These are phyloP conservation scores for Linnemannia schmuckeri DNA, from an alignment of 192 early-diverging fungal genomes.

Conservation along the genomic window DNA sequence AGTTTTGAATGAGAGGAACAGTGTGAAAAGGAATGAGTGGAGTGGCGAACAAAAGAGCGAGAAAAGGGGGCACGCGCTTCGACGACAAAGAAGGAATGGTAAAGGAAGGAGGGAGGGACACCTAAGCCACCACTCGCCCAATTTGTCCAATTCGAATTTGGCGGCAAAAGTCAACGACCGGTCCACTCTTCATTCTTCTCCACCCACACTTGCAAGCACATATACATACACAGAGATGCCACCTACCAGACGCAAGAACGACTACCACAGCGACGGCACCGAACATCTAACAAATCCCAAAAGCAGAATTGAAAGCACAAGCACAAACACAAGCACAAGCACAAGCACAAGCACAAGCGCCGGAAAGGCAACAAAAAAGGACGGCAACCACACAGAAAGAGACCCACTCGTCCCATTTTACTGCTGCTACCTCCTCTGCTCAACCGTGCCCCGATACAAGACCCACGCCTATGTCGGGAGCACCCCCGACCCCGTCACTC, in stretches of 20 bases:
- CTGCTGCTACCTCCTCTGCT: constrained; percentile 49
- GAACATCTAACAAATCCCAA: not conserved
- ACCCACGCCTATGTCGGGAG: constrained; percentile 49
- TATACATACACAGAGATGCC: not conserved
- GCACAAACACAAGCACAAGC: not conserved
- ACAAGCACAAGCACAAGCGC: not conserved
- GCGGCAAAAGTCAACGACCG: not conserved
- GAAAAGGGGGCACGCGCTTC: not conserved
- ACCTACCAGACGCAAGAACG: not conserved
- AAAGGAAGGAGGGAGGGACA: not conserved
- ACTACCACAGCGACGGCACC: not conserved
- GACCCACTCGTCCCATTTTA: constrained; percentile 41
- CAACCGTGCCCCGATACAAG: constrained; percentile 35
- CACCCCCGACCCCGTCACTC: constrained; percentile 41
- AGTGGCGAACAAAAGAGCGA: not conserved
- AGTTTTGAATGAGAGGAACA: not conserved
- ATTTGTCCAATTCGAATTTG: not conserved
- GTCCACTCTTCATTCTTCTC: not conserved
- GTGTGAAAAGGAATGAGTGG: not conserved
- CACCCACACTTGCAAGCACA: not conserved
- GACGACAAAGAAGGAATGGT: not conserved
- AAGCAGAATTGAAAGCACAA: not conserved
- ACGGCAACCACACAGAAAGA: not conserved
- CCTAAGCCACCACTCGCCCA: not conserved
- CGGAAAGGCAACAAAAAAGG: not conserved